Conservation (phyloP, 768 basidiomycete species). For the Leccinellum albellum region DNA sequence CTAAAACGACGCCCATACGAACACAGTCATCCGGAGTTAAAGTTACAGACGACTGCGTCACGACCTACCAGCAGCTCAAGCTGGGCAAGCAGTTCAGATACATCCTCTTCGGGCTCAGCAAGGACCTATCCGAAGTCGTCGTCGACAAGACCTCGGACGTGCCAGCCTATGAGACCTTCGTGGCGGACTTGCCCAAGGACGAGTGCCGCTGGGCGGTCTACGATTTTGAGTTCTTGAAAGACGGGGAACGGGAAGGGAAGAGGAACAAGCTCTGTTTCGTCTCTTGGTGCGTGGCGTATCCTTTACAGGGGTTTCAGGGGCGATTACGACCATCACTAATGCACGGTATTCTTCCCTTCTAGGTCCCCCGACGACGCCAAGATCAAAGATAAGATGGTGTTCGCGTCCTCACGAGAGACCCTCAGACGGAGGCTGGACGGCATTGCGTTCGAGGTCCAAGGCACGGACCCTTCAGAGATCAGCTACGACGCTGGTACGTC, state of each 20-base stretch:
- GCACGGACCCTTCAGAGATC: constrained; percentile 73
- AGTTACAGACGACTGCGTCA: constrained; percentile 52
- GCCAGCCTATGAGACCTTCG: constrained; percentile 66
- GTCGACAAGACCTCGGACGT: constrained; percentile 61
- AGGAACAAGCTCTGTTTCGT: constrained; percentile 85
- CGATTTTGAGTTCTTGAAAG: constrained; percentile 81
- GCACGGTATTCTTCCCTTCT: background rate
- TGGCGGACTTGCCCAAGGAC: constrained; percentile 64
- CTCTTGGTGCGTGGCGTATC: constrained; percentile 63
- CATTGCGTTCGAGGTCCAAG: constrained; percentile 80
- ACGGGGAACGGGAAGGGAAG: constrained; percentile 42
- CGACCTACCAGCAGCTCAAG: constrained; percentile 22
- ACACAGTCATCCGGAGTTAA: constrained; percentile 33
- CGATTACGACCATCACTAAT: background rate
- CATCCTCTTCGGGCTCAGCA: constrained; percentile 73
- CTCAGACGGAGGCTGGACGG: constrained; percentile 72
- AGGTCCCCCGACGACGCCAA: constrained; percentile 87
- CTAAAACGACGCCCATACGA: constrained; percentile 13
- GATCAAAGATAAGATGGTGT: constrained; percentile 92
- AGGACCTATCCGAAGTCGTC: constrained; percentile 64
- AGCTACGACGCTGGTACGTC: constrained; percentile 65
- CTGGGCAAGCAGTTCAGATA: constrained; percentile 61
- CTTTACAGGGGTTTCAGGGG: background rate
- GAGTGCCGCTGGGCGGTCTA: constrained; percentile 90
- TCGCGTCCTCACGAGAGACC: constrained; percentile 82